Conservation (phyloP, 1,139 yeast genomes). For the Nadsonia commutata region DNA sequence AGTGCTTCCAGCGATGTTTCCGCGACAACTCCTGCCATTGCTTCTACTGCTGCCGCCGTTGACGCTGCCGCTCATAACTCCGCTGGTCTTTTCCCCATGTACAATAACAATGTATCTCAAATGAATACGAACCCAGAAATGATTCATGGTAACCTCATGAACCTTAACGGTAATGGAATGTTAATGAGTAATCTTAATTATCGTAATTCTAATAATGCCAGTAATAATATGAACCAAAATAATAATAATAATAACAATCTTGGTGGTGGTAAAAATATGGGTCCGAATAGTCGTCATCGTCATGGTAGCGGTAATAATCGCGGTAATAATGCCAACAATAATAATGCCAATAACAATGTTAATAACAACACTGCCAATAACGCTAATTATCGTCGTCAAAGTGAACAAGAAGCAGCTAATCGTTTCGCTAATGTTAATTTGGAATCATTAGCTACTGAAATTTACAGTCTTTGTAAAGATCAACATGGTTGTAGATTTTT, state of each 20-base stretch:
- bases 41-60: background rate
- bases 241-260: background rate
- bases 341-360: background rate
- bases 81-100: background rate
- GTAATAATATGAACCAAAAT: background rate
- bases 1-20: background rate
- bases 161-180: background rate
- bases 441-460: too few species aligned
- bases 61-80: background rate
- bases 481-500: constrained; percentile 92
- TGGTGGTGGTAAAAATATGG: background rate
- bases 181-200: too few species aligned
- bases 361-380: constrained; percentile 3
- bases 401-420: too few species aligned
- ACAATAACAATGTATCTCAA: background rate
- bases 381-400: too few species aligned
- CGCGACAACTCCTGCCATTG: background rate
- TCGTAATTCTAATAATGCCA: background rate
- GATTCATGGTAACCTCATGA: background rate
- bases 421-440: too few species aligned
- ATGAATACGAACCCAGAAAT: background rate
- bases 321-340: background rate
- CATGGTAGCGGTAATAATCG: background rate
- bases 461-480: constrained; percentile 70
- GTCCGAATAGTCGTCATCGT: background rate